phyloP scores from a whole-genome alignment of 768 basidiomycete genomes.

The Mycena indigotica region DNA sequence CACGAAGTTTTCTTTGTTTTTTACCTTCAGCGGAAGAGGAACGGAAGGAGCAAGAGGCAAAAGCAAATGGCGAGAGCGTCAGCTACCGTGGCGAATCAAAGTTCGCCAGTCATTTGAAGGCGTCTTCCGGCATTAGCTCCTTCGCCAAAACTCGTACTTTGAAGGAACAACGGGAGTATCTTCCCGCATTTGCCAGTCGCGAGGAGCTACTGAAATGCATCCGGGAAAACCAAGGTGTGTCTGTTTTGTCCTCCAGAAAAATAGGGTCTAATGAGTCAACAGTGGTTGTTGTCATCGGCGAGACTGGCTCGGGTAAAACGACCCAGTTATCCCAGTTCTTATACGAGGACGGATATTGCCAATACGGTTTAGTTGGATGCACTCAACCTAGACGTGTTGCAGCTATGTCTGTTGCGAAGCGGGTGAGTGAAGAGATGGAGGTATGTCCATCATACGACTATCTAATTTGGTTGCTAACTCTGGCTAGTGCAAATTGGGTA shows the following conservation, averaged over 20 bases:
- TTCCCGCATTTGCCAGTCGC: conserved; percentile 96
- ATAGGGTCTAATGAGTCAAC: conserved; percentile 3
- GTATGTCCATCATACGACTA: conserved; percentile 41
- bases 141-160: conserved; percentile 83
- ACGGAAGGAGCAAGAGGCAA: conserved; percentile 48
- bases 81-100: conserved; percentile 94
- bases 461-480: conserved; percentile 7
- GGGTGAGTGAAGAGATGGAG: conserved; percentile 99
- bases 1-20: conserved; percentile 59
- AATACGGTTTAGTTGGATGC: conserved; percentile 89
- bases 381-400: conserved; percentile 99
- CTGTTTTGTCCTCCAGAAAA: not conserved
- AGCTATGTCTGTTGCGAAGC: conserved; percentile 99
- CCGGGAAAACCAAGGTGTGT: conserved; percentile 90
- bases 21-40: conserved; percentile 57
- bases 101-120: conserved; percentile 92
- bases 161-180: conserved; percentile 94
- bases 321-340: conserved; percentile 95
- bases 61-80: conserved; percentile 57
- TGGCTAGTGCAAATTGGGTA: conserved; percentile 80
- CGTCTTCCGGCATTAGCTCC: conserved; percentile 71
- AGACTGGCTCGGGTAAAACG: conserved; percentile 99
- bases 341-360: conserved; percentile 95
- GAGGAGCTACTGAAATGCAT: conserved; percentile 88
- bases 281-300: conserved; percentile 94